Conservation (phyloP, 148 eudicot species). For the Limonium bicolor region DNA sequence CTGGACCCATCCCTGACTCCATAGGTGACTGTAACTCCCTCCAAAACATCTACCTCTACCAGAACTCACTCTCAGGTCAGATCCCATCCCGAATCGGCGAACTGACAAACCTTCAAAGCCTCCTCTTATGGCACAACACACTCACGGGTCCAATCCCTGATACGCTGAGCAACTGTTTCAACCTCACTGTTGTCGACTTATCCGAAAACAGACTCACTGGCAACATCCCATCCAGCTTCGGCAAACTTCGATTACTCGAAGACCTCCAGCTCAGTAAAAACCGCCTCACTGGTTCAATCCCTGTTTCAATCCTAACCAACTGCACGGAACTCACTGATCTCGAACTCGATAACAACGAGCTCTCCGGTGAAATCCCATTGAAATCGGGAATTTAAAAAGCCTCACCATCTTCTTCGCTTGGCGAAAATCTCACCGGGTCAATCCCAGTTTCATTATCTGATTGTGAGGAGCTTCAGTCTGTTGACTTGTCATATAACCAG, state of each 20-base stretch:
- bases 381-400: conserved; percentile 48
- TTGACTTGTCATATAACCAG: conserved; percentile 80
- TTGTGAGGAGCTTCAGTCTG: conserved; percentile 58
- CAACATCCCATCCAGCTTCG: conserved; percentile 56
- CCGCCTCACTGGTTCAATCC: conserved; percentile 60
- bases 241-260: conserved; percentile 29
- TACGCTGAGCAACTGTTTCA: conserved; percentile 55
- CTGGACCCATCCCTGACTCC: conserved; percentile 84
- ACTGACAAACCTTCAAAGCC: conserved; percentile 50
- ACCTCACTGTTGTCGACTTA: conserved; percentile 51
- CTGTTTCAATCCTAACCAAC: conserved; percentile 47
- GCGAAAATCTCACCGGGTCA: conserved; percentile 70
- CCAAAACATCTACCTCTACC: conserved; percentile 66
- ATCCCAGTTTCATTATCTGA: conserved; percentile 56
- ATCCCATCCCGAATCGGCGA: conserved; percentile 56
- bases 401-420: conserved; percentile 79
- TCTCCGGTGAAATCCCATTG: conserved; percentile 67
- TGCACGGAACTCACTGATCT: conserved; percentile 61
- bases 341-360: conserved; percentile 69
- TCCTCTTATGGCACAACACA: conserved; percentile 90
- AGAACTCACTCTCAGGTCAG: conserved; percentile 69
- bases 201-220: conserved; percentile 67
- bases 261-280: conserved; percentile 79
- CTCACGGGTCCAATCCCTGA: conserved; percentile 60
- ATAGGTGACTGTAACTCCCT: conserved; percentile 69